phyloP scores from a whole-genome alignment of 73 alveolate genomes.

The Uronychia setigera region DNA sequence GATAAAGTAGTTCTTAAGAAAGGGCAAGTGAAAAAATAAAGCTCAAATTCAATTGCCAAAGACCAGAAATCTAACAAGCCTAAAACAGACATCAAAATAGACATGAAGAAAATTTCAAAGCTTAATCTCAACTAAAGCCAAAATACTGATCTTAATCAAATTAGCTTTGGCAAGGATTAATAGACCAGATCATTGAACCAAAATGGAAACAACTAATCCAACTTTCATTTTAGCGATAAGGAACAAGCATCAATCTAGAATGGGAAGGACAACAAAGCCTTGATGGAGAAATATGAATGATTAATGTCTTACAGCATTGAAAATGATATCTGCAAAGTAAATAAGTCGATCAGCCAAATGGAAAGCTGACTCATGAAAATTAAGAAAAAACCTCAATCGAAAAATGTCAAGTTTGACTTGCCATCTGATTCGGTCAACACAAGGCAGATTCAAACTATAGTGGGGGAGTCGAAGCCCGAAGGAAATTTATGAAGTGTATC shows the following conservation, averaged over 20 bases:
- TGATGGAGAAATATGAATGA: not conserved
- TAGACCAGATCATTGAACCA: not conserved
- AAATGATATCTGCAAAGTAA: not conserved
- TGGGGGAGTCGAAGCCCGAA: not conserved
- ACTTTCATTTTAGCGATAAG: not conserved
- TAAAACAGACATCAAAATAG: not conserved
- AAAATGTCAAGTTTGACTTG: not conserved
- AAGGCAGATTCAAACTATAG: not conserved
- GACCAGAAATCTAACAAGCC: not conserved
- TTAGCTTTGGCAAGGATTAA: not conserved
- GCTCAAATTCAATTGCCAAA: not conserved
- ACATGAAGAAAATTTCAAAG: too few species aligned
- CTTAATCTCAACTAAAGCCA: not conserved
- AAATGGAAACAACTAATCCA: not conserved
- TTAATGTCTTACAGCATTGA: not conserved
- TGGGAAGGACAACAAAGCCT: not conserved
- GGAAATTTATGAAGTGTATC: not conserved
- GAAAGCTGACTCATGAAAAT: not conserved
- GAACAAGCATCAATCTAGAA: not conserved
- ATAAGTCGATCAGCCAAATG: not conserved
- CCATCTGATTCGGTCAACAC: not conserved
- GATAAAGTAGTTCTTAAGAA: not conserved
- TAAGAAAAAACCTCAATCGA: not conserved
- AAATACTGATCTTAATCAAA: not conserved
- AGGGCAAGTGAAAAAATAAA: not conserved